A percentile compares a stretch with the other conserved stretches of the same genome.
Conservation (phyloP, 129 eudicot genomes). For the Silybum marianum region DNA sequence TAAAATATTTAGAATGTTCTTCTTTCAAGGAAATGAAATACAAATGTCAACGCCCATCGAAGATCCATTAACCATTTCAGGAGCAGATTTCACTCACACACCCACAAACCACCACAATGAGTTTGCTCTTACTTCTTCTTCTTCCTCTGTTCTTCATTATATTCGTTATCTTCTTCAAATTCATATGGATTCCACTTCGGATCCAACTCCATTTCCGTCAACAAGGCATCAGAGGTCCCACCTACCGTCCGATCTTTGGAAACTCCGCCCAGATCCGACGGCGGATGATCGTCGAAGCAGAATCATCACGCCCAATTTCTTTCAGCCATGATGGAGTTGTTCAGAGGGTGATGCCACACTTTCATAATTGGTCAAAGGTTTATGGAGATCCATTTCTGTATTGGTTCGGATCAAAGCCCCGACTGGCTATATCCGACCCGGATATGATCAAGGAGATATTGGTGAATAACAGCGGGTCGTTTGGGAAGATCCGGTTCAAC, state of each 20-base stretch:
- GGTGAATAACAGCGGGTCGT: slow-evolving; percentile 44
- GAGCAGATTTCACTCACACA: slow-evolving; percentile 4
- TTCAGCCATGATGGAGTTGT: slow-evolving; percentile 54
- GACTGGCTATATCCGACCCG: slow-evolving; percentile 72
- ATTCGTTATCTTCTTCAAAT: slow-evolving; percentile 30
- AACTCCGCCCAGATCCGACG: slow-evolving; percentile 70
- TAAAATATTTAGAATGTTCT: too few relatives aligned
- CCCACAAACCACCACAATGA: slow-evolving; percentile 31
- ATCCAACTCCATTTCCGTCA: slow-evolving; percentile 59
- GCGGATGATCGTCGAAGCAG: slow-evolving; percentile 57
- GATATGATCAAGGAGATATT: slow-evolving; percentile 70
- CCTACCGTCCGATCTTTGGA: slow-evolving; percentile 70
- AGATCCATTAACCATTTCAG: not conserved
- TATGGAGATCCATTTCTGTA: slow-evolving; percentile 69
- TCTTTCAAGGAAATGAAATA: too few relatives aligned
- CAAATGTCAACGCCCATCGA: slow-evolving; percentile 9
- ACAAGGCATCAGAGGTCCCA: slow-evolving; percentile 72
- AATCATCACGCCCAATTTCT: slow-evolving; percentile 49
- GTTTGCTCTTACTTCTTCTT: slow-evolving; percentile 11
- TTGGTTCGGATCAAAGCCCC: slow-evolving; percentile 79
- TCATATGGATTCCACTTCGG: slow-evolving; percentile 61
- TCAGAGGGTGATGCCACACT: slow-evolving; percentile 69
- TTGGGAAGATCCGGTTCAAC: slow-evolving; percentile 44
- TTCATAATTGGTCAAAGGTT: slow-evolving; percentile 65
- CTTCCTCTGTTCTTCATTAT: slow-evolving; percentile 14